Percentiles rank a stretch among this genome's conserved stretches.
These are phyloP conservation scores for Fusarium coffeatum DNA, from an alignment of 2,329 filamentous ascomycete species.

Conservation along the genomic window DNA sequence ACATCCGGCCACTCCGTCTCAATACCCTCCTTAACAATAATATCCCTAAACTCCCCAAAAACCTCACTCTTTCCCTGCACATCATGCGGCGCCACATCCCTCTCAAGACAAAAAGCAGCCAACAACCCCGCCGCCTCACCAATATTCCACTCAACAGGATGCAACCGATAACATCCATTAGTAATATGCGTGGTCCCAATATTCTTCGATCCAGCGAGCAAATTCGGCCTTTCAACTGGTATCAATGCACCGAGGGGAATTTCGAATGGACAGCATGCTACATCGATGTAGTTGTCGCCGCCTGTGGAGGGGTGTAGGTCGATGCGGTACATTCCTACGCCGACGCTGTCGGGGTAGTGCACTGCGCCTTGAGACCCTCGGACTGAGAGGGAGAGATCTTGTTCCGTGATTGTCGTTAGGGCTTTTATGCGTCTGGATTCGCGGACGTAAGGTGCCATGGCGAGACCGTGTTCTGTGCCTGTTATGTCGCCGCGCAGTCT, in stretches of 20 bases:
- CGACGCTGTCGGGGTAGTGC: constrained; percentile 44
- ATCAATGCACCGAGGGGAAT: constrained; percentile 45
- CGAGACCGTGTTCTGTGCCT: constrained; percentile 44
- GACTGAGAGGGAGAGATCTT: constrained; percentile 41
- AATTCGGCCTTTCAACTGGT: constrained; percentile 30
- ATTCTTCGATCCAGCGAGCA: constrained; percentile 46
- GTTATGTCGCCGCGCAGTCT: constrained; percentile 45
- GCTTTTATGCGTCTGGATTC: constrained; percentile 46
- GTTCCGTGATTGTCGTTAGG: constrained; percentile 43
- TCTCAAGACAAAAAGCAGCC: constrained; percentile 43
- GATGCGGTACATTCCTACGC: constrained; percentile 48
- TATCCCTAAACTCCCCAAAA: constrained; percentile 11
- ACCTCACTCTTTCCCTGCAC: constrained; percentile 29
- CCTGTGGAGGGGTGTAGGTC: constrained; percentile 46
- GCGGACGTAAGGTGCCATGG: constrained; percentile 47
- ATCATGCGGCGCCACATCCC: constrained; percentile 30
- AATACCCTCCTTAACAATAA: constrained; percentile 31
- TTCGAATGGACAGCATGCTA: constrained; percentile 47
- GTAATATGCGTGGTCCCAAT: constrained; percentile 48
- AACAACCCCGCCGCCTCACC: constrained; percentile 44
- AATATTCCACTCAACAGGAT: constrained; percentile 48
- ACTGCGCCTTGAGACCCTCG: constrained; percentile 39
- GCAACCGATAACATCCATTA: constrained; percentile 46
- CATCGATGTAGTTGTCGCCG: constrained; percentile 48
- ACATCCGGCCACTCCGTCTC: constrained; percentile 36